These are phyloP conservation scores for Penicillium sp. DNA, from an alignment of 2,329 filamentous ascomycete species.

Conservation along the genomic window DNA sequence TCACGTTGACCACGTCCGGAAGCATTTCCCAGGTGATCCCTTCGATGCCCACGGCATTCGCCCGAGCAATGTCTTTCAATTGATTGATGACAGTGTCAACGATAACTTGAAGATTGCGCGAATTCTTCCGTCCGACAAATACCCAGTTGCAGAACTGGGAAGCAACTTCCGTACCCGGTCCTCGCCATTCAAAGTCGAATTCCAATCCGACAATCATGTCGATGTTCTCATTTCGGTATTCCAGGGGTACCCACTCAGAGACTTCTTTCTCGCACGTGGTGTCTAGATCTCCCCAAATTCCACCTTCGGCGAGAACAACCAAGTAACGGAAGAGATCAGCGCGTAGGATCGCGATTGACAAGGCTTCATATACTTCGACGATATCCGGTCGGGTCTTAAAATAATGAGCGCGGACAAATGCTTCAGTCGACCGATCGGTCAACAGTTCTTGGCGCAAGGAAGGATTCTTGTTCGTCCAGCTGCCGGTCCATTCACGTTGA, in stretches of 20 bases:
- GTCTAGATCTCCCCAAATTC: constrained; percentile 39
- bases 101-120: constrained; percentile 13
- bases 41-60: constrained; percentile 11
- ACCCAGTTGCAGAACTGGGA: constrained; percentile 23
- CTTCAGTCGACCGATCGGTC: constrained; percentile 26
- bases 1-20: constrained; percentile 23
- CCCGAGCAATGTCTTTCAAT: constrained; percentile 14
- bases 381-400: constrained; percentile 30
- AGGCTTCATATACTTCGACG: constrained; percentile 27
- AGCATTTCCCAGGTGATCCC: constrained; percentile 22
- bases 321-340: constrained; percentile 40
- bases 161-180: constrained; percentile 7
- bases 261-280: constrained; percentile 30
- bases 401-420: constrained; percentile 29
- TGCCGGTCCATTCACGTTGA: constrained; percentile 13
- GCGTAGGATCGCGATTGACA: constrained; percentile 34
- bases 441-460: constrained; percentile 19
- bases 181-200: constrained; percentile 23
- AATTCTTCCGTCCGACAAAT: constrained; percentile 16
- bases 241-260: constrained; percentile 30
- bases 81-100: constrained; percentile 17
- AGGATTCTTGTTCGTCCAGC: constrained; percentile 25
- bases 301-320: constrained; percentile 35
- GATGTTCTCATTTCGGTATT: constrained; percentile 22
- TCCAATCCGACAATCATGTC: constrained; percentile 35